These are phyloP conservation scores for Amyloporia xantha DNA, from an alignment of 768 basidiomycete species.

Conservation along the genomic window DNA sequence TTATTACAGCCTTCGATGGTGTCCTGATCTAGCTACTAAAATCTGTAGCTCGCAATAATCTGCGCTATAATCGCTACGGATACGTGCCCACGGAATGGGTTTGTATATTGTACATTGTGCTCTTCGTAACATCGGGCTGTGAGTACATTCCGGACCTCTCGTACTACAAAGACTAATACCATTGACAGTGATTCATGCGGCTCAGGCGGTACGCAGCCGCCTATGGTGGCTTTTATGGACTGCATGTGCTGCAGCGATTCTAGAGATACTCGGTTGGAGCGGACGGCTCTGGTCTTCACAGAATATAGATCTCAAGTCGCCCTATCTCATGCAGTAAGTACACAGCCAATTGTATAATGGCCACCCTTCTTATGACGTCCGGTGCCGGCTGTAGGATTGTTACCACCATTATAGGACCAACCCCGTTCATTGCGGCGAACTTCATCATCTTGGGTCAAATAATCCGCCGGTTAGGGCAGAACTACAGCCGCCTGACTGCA, in stretches of 20 bases:
- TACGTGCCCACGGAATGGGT: constrained; percentile 33
- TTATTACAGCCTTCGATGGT: too few relatives aligned
- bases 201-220: constrained; percentile 24
- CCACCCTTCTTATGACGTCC: background rate
- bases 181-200: constrained; percentile 16
- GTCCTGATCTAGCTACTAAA: too few relatives aligned
- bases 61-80: too few relatives aligned
- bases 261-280: constrained; percentile 33
- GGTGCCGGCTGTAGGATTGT: constrained; percentile 34
- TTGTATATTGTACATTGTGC: constrained; percentile 28
- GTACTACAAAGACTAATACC: background rate
- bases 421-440: constrained; percentile 52
- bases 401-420: constrained; percentile 48
- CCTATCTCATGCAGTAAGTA: constrained; percentile 35
- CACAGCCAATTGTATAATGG: background rate
- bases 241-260: constrained; percentile 23
- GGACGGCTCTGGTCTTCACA: constrained; percentile 30
- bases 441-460: constrained; percentile 51
- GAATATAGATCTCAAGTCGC: constrained; percentile 16
- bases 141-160: background rate
- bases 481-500: constrained; percentile 41
- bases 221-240: constrained; percentile 32
- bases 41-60: too few relatives aligned
- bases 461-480: constrained; percentile 34
- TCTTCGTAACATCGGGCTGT: constrained; percentile 22